A percentile compares a stretch with the other conserved stretches of the same genome.
phyloP scores from a whole-genome alignment of 805 yeast species.

The Clavispora santaluciae region DNA sequence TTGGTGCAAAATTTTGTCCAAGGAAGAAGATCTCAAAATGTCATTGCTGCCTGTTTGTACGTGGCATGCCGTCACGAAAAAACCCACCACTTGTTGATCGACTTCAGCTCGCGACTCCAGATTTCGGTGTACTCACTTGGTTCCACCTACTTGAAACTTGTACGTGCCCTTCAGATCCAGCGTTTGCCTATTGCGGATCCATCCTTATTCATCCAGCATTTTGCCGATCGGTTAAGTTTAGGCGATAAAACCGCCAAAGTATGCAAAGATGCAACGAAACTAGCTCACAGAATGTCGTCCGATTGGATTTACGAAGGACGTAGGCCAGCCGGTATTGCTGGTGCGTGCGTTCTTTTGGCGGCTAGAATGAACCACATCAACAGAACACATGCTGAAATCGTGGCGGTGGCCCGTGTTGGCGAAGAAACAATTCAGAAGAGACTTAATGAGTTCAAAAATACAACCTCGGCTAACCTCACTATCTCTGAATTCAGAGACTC shows the following conservation, averaged over 20 bases:
- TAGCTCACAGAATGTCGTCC: constrained; percentile 85
- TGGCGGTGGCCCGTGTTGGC: constrained; percentile 92
- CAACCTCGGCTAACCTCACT: constrained; percentile 69
- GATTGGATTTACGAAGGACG: constrained; percentile 98
- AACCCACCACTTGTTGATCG: constrained; percentile 94
- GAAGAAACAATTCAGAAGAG: constrained; percentile 90
- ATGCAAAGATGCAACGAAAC: constrained; percentile 76
- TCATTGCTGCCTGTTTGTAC: constrained; percentile 90
- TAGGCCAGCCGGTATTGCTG: constrained; percentile 97
- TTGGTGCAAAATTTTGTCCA: constrained; percentile 86
- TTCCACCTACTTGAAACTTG: constrained; percentile 90
- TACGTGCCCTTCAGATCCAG: constrained; percentile 74
- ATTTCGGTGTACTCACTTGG: constrained; percentile 93
- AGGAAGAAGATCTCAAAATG: constrained; percentile 95
- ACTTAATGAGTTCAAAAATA: constrained; percentile 77
- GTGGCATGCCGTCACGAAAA: constrained; percentile 88
- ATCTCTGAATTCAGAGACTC: constrained; percentile 67
- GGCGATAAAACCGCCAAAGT: constrained; percentile 72
- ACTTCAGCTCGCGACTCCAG: constrained; percentile 84
- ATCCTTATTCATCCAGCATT: constrained; percentile 86
- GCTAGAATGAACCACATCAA: constrained; percentile 95
- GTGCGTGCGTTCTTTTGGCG: constrained; percentile 89
- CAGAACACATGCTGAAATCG: constrained; percentile 88
- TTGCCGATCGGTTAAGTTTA: constrained; percentile 81
- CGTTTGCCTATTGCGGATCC: constrained; percentile 90